Evolutionary conservation across 257 asterid species (phyloP), one percentile per base, ranked within the genome.

Genomic region (Capsicum pubescens): DNA sequence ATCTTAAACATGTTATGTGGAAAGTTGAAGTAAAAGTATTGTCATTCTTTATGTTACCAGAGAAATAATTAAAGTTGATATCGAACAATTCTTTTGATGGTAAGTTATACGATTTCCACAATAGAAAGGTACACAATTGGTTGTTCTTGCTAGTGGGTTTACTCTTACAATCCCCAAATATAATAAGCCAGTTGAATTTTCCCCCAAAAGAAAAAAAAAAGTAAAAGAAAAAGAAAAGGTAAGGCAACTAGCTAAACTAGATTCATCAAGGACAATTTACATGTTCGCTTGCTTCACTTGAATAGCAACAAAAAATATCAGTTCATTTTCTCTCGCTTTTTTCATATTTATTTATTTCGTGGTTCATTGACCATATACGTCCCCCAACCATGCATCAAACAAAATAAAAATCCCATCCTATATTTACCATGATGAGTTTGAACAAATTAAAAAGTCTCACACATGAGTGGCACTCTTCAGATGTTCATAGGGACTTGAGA

Each of bases 211-310:
- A 5, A 7, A 3, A 59, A 59, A 10, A 3, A 21, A 2, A 26
- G 32, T 26, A 26, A 26, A 26, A 26, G 32, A 26, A 52, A 52
- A 54, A 52, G 48, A 7, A 6, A 77, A 21, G 81, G 36, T 13
- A 35, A 66, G 14, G 50, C 8, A 77, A 77, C 81, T 52, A 52
- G 81, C 81, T 77, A 54, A 54, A 54, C 81, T 77, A 54, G 32
- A 77, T 77, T 77, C 13, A 77, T 52, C 81, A 77, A 77, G 81
- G 81, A 54, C 46, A 77, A 54, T 77, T 77, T 77, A 77, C 64
- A 77, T 76, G 61, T 14, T 76, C 15, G 7, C 26, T 54, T 77
- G 64, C 64, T 26, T 77, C 11, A 77, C 3, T 54, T 54, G 32
- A 26, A 54, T 52, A 63, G 0, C 48, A 76, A 77, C 59, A 77